Conservation (phyloP, 2,329 filamentous ascomycete species). For the Apiospora hydei region DNA sequence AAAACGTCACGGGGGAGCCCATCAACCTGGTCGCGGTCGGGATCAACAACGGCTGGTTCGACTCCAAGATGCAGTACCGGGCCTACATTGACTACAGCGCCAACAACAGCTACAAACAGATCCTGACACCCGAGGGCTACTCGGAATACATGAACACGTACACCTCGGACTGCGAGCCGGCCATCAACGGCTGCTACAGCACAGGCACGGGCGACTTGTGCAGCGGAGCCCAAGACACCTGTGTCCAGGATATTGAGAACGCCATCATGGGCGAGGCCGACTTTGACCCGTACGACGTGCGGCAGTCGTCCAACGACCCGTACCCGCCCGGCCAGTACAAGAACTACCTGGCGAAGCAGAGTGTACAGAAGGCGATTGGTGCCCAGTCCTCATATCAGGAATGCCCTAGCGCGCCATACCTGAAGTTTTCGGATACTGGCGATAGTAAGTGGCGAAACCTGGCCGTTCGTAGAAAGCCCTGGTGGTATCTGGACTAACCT, state of each 20-base stretch:
- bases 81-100: slow-evolving; percentile 41
- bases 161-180: slow-evolving; percentile 45
- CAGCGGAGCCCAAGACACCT: slow-evolving; percentile 42
- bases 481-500: slow-evolving; percentile 18
- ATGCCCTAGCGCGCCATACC: slow-evolving; percentile 28
- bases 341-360: slow-evolving; percentile 32
- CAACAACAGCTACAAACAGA: slow-evolving; percentile 48
- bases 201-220: slow-evolving; percentile 42
- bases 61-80: slow-evolving; percentile 34
- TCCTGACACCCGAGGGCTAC: slow-evolving; percentile 46
- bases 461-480: slow-evolving; percentile 42
- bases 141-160: slow-evolving; percentile 43
- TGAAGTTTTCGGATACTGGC: slow-evolving; percentile 25
- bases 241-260: slow-evolving; percentile 46
- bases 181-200: slow-evolving; percentile 45
- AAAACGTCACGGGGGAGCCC: slow-evolving; percentile 43
- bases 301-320: slow-evolving; percentile 35
- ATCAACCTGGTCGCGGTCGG: slow-evolving; percentile 44
- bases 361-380: slow-evolving; percentile 35
- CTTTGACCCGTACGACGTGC: slow-evolving; percentile 40
- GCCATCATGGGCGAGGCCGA: slow-evolving; percentile 38
- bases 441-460: slow-evolving; percentile 27
- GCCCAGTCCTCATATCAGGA: slow-evolving; percentile 31
- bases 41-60: slow-evolving; percentile 44
- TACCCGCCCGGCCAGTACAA: slow-evolving; percentile 36